Conservation (phyloP, 176 grass and related monocot genomes). For the Tuctoria greenei region DNA sequence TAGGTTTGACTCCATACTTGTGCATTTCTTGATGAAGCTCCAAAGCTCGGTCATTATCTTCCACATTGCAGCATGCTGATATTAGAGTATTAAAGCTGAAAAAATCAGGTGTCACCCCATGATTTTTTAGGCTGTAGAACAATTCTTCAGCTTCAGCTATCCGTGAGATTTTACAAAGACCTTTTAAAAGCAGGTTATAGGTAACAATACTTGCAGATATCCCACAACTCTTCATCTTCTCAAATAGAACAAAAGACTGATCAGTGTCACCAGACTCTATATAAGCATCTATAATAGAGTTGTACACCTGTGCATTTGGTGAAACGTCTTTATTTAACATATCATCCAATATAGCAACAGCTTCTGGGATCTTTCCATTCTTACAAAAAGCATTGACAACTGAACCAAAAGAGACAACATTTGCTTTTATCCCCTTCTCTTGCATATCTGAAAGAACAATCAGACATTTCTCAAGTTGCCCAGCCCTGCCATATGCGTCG, state of each 20-base stretch:
- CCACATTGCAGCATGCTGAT: slow-evolving; percentile 53
- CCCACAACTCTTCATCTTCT: slow-evolving; percentile 54
- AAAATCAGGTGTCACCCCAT: slow-evolving; percentile 46
- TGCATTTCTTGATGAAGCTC: slow-evolving; percentile 53
- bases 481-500: slow-evolving; percentile 46
- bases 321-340: slow-evolving; percentile 59
- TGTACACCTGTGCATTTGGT: slow-evolving; percentile 60
- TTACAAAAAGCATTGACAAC: slow-evolving; percentile 73
- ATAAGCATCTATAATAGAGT: slow-evolving; percentile 59
- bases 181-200: slow-evolving; percentile 66
- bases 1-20: slow-evolving; percentile 47
- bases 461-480: slow-evolving; percentile 56
- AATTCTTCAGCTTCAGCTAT: slow-evolving; percentile 58
- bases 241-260: slow-evolving; percentile 35
- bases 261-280: slow-evolving; percentile 35
- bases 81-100: slow-evolving; percentile 63
- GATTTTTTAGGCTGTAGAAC: slow-evolving; percentile 37
- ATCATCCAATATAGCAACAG: slow-evolving; percentile 58
- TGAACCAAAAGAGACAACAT: slow-evolving; percentile 61
- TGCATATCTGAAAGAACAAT: slow-evolving; percentile 53
- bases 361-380: slow-evolving; percentile 54
- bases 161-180: slow-evolving; percentile 42
- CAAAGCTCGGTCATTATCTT: slow-evolving; percentile 47
- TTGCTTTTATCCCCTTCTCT: slow-evolving; percentile 43
- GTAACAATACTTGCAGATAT: slow-evolving; percentile 61